Conservation (phyloP, 2,329 filamentous ascomycete genomes). For the Onygenales sp. region DNA sequence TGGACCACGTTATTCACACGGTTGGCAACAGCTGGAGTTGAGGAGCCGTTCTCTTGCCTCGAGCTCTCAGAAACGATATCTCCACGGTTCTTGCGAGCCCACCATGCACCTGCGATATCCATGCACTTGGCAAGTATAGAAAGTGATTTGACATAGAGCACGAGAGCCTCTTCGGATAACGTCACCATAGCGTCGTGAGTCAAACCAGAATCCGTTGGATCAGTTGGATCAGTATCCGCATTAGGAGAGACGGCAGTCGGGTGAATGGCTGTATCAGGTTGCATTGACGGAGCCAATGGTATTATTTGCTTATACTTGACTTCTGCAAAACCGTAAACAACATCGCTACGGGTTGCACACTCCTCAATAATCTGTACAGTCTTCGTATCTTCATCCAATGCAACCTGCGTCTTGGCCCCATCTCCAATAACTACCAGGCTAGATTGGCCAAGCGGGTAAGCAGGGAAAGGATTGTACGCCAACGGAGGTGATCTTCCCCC, state of each 20-base stretch:
- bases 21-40: constrained; percentile 45
- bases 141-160: constrained; percentile 91
- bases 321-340: constrained; percentile 94
- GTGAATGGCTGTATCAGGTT: constrained; percentile 23
- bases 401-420: constrained; percentile 50
- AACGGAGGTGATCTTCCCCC: constrained; percentile 38
- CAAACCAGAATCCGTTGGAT: constrained; percentile 64
- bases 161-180: constrained; percentile 86
- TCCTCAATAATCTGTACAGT: constrained; percentile 81
- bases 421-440: constrained; percentile 56
- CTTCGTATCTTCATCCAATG: constrained; percentile 68
- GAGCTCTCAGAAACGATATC: constrained; percentile 41
- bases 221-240: constrained; percentile 28
- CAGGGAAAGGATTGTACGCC: constrained; percentile 62
- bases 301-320: constrained; percentile 98
- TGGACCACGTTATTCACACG: constrained; percentile 91
- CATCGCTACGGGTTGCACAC: constrained; percentile 83
- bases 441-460: constrained; percentile 66
- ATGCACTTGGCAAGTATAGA: constrained; percentile 86
- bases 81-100: constrained; percentile 65
- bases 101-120: constrained; percentile 91
- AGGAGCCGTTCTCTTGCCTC: constrained; percentile 31
- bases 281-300: constrained; percentile 65
- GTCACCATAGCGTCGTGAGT: constrained; percentile 78
- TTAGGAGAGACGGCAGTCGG: constrained; percentile 20